A percentile compares a stretch with the other conserved stretches of the same genome.
phyloP scores from a whole-genome alignment of 371 early-diverging fungal genomes.

The Saksenaea oblongispora region DNA sequence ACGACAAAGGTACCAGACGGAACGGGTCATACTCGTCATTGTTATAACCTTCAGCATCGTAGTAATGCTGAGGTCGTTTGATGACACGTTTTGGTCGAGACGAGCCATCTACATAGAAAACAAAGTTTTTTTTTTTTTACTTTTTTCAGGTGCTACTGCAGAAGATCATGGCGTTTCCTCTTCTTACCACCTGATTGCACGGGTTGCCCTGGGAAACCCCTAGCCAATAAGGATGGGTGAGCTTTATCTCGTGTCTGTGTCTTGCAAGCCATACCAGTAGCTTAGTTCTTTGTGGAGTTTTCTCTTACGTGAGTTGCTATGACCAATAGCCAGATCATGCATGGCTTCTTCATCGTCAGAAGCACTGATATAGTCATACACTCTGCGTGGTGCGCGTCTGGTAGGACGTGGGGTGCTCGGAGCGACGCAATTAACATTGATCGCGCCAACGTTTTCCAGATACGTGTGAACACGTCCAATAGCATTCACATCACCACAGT shows the following conservation, averaged over 20 bases:
- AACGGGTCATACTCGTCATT: slow-evolving; percentile 65
- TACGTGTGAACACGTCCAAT: slow-evolving; percentile 87
- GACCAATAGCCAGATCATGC: slow-evolving; percentile 33
- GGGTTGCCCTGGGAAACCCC: background rate
- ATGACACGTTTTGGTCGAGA: slow-evolving; percentile 39
- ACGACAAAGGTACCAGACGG: slow-evolving; percentile 59
- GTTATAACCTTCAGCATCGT: slow-evolving; percentile 37
- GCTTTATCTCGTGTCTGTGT: background rate
- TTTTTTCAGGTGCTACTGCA: too few relatives aligned
- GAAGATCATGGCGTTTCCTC: too few relatives aligned
- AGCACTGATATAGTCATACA: slow-evolving; percentile 2
- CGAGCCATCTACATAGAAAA: slow-evolving; percentile 1
- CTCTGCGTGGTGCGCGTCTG: slow-evolving; percentile 20
- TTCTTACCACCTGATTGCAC: background rate
- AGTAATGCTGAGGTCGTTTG: slow-evolving; percentile 36
- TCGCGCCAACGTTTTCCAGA: slow-evolving; percentile 78
- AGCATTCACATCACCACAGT: slow-evolving; percentile 91
- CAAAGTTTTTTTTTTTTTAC: background rate
- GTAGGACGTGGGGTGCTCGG: slow-evolving; percentile 36
- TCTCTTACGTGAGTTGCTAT: slow-evolving; percentile 25
- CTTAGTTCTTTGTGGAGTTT: slow-evolving; percentile 6
- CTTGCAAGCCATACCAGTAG: background rate
- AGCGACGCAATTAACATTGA: slow-evolving; percentile 64
- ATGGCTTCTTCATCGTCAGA: slow-evolving; percentile 22
- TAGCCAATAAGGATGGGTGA: background rate